Evolutionary conservation across 345 rosid genomes (phyloP).

Genomic region (Turritis glabra): DNA sequence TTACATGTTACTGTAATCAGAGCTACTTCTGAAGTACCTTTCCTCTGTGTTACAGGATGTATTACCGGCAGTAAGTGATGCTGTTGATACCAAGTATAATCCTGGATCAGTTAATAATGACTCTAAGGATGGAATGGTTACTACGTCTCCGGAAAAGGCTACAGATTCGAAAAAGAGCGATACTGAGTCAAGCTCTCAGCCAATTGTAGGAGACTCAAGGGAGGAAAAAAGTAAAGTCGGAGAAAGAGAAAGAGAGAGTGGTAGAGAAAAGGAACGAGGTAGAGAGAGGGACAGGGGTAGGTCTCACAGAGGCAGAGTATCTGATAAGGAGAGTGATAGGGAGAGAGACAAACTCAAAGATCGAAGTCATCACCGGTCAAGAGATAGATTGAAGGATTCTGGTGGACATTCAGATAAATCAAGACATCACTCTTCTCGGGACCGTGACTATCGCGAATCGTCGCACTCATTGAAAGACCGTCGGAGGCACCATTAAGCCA

Average conservation of each 20-base stretch:
- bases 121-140: slow-evolving; percentile 47
- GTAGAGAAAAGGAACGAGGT: slow-evolving; percentile 57
- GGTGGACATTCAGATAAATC: slow-evolving; percentile 69
- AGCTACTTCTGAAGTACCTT: slow-evolving; percentile 3
- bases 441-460: slow-evolving; percentile 37
- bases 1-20: not conserved
- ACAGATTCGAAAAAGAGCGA: slow-evolving; percentile 68
- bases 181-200: slow-evolving; percentile 53
- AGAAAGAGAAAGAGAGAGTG: slow-evolving; percentile 62
- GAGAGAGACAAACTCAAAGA: slow-evolving; percentile 72
- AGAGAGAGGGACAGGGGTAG: slow-evolving; percentile 65
- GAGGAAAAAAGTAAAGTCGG: slow-evolving; percentile 57
- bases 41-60: slow-evolving; percentile 52
- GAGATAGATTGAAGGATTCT: slow-evolving; percentile 73
- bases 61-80: slow-evolving; percentile 43
- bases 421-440: slow-evolving; percentile 76
- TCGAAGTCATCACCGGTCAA: slow-evolving; percentile 63
- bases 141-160: slow-evolving; percentile 48
- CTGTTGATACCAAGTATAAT: slow-evolving; percentile 43
- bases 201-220: slow-evolving; percentile 48
- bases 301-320: slow-evolving; percentile 73
- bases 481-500: slow-evolving; percentile 26
- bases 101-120: slow-evolving; percentile 46
- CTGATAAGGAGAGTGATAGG: slow-evolving; percentile 77
- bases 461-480: slow-evolving; percentile 28